phyloP scores from a whole-genome alignment of 805 yeast genomes.

The Wickerhamiella australiensis region DNA sequence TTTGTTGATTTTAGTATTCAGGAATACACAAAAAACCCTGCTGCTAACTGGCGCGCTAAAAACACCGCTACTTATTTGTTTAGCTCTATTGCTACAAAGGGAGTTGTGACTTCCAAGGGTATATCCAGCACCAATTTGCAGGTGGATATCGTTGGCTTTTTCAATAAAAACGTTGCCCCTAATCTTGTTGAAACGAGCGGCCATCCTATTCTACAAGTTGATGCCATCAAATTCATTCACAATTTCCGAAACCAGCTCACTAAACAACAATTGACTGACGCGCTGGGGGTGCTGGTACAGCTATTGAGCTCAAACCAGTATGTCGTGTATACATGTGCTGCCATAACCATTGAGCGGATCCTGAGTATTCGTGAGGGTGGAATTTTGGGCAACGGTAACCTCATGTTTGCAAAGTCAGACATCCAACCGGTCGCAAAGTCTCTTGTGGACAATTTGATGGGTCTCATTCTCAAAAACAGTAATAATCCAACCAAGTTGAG shows the following conservation, averaged over 20 bases:
- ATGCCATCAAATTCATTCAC: slow-evolving; percentile 83
- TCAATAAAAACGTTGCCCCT: slow-evolving; percentile 65
- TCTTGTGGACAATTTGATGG: slow-evolving; percentile 53
- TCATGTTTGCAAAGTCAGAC: slow-evolving; percentile 63
- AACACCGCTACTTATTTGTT: slow-evolving; percentile 80
- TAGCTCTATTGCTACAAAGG: slow-evolving; percentile 83
- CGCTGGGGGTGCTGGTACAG: slow-evolving; percentile 64
- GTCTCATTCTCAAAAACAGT: slow-evolving; percentile 47
- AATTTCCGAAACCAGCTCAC: slow-evolving; percentile 87
- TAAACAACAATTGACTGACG: slow-evolving; percentile 65
- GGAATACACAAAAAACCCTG: slow-evolving; percentile 35
- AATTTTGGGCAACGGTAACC: slow-evolving; percentile 22
- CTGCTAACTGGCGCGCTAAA: slow-evolving; percentile 65
- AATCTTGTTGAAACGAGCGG: slow-evolving; percentile 50
- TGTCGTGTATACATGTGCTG: slow-evolving; percentile 85
- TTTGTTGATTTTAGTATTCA: slow-evolving; percentile 58
- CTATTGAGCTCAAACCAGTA: slow-evolving; percentile 56
- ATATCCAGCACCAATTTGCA: slow-evolving; percentile 74
- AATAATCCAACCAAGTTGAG: slow-evolving; percentile 79
- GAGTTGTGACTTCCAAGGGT: slow-evolving; percentile 74
- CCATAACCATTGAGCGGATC: slow-evolving; percentile 83
- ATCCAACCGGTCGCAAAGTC: slow-evolving; percentile 47
- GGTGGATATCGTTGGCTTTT: slow-evolving; percentile 79
- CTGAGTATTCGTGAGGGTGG: slow-evolving; percentile 55
- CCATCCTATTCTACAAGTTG: slow-evolving; percentile 75